Evolutionary conservation across 768 basidiomycete species (phyloP), one percentile per base, ranked within the genome.

Genomic region (Lactarius pseudohatsudake): DNA sequence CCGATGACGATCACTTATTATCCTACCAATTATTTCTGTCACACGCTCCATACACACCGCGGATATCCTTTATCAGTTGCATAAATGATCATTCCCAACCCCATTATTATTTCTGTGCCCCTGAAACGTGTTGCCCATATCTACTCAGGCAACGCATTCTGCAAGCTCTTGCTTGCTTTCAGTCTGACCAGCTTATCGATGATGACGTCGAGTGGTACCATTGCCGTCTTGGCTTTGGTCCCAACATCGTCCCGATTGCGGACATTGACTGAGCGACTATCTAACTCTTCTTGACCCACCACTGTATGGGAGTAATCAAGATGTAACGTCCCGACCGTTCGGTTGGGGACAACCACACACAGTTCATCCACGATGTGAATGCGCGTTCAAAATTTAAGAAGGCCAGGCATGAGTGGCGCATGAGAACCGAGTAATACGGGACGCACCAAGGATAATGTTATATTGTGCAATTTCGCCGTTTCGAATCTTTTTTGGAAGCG

Each of bases 381-480:
- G 34, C 20, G 18, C 8, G 13, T 20, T 20, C 41, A 22, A 45
- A 32, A 40, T 57, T 28, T 36, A 20, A 34, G 55, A 56, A 60
- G 30, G 16, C 38, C 13, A 40, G n/a, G 11, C 4, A 38, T 53
- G 9, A 57, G 32, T 10, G 13, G 9, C 26, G n/a, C 40, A n/a
- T 28, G 22, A 63, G 57, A 65, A n/a, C 47, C 26, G 5, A 15
- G 32, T 34, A 5, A 43, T 18, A 7, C 9, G 36, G 28, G 60
- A 77, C 88, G 62, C 68, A 97, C 96, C 94, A 70, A 98, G 84
- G 72, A 98, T 94, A 76, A 97, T 98, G 79, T 98, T 98, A 79
- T 96, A 97, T 76, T 98, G 96, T 38, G 95, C 92, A 69, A 96
- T 86, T 79, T 99, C 96, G 26, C 92, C 96, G 75, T 98, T 98